phyloP scores from a whole-genome alignment of 352 stramenopile species.

The Globisporangium echinulatum region DNA sequence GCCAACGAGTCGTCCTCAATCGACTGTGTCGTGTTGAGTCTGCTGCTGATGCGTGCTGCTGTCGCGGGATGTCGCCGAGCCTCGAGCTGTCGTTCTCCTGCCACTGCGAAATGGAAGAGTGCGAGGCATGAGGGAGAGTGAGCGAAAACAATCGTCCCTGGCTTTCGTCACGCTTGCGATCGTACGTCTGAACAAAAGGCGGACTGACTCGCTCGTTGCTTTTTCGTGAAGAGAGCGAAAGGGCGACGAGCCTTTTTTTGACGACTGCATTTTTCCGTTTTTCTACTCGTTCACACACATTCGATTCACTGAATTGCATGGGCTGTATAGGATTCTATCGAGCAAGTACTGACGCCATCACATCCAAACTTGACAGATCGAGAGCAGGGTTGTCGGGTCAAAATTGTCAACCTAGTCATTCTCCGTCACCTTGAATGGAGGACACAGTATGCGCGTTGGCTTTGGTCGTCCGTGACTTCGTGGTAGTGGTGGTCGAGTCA shows the following conservation, averaged over 20 bases:
- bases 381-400: no score
- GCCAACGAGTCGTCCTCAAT: neutral
- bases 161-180: neutral
- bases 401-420: no score
- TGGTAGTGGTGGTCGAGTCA: no score
- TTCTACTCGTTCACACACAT: neutral
- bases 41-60: neutral
- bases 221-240: no score
- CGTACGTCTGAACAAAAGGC: neutral
- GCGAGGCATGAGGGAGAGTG: neutral
- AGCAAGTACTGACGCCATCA: no score
- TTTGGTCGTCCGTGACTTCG: no score
- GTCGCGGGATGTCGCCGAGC: neutral
- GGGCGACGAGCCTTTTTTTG: neutral
- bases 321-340: neutral
- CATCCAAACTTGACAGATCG: no score
- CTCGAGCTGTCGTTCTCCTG: neutral
- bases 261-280: neutral
- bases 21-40: neutral
- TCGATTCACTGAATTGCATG: neutral
- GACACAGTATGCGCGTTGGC: no score
- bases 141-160: neutral
- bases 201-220: slow-evolving; percentile 3
- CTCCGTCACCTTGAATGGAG: no score
- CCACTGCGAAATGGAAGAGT: neutral